These are phyloP conservation scores for Exophiala bonariae DNA, from an alignment of 2,329 filamentous ascomycete genomes.

Conservation along the genomic window DNA sequence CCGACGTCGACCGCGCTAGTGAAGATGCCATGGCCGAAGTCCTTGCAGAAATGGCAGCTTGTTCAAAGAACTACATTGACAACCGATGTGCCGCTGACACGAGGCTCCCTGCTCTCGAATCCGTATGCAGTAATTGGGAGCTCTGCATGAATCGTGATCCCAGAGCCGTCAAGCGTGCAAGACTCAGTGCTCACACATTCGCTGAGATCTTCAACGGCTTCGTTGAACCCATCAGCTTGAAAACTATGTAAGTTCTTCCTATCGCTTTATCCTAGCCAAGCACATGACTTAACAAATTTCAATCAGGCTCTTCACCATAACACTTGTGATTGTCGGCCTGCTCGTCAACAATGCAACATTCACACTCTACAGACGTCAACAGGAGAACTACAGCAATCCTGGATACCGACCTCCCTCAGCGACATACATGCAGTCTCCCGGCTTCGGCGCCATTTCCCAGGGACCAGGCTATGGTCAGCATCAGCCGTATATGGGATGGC, in stretches of 20 bases:
- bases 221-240: conserved; percentile 84
- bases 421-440: conserved; percentile 22
- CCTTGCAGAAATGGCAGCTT: conserved; percentile 70
- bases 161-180: conserved; percentile 72
- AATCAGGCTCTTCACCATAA: conserved; percentile 29
- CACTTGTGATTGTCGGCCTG: conserved; percentile 24
- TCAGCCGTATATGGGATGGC: conserved; percentile 23
- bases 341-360: conserved; percentile 28
- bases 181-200: conserved; percentile 81
- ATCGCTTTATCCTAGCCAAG: background rate
- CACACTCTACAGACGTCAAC: conserved; percentile 25
- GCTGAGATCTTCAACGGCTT: conserved; percentile 94
- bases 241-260: conserved; percentile 63
- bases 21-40: conserved; percentile 68
- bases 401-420: conserved; percentile 22
- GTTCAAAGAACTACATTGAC: conserved; percentile 69
- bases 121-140: conserved; percentile 76
- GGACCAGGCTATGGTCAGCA: conserved; percentile 15
- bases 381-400: conserved; percentile 19
- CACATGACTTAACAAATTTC: conserved; percentile 20
- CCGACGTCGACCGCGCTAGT: conserved; percentile 73
- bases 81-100: conserved; percentile 72
- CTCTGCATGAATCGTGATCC: conserved; percentile 85
- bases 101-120: conserved; percentile 70
- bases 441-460: conserved; percentile 18